Evolutionary conservation across 2,329 filamentous ascomycete genomes (phyloP), one percentile per base, ranked within the genome.

Genomic region (Talaromyces sp.): DNA sequence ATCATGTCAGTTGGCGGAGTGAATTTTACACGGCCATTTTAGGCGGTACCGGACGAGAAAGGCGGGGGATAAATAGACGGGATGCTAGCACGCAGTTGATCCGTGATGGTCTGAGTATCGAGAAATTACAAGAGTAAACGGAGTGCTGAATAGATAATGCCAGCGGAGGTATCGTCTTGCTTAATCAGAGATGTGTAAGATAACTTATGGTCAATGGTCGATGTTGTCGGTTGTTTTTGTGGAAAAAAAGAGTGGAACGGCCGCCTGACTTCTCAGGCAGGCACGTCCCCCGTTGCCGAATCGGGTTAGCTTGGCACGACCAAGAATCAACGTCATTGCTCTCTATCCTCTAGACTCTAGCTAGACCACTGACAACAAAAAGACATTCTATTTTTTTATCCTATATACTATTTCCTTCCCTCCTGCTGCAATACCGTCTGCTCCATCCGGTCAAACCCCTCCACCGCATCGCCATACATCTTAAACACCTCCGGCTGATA

Each of bases 381-480:
- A n/a, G n/a, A n/a, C 36, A 13, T 7, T 10, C n/a, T 7, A 49
- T 49, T 25, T 49, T 27, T 49, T 29, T 31, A 25, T 15, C 27
- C 17, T 51, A 40, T 7, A 2, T 49, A 45, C 38, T 51, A 51
- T 13, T 53, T 51, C 17, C 34, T 29, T 19, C 38, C 65, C 36
- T 72, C 75, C 66, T 77, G 69, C 73, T 77, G 74, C 74, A 95
- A 76, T 45, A 94, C 86, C 73, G 78, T 79, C 70, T 81, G 75
- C 81, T 97, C 93, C 85, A 94, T 90, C 78, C 84, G 81, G 72
- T 88, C 88, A 79, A 97, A 96, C 0, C 89, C 91, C 60, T 86
- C 85, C 49, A 97, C 77, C 11, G 93, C 90, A 54, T 84, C 82
- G 0, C 91, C 92, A 78, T 98, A 98, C 75, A 80, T 80, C 76